Evolutionary conservation across 176 grass and related monocot genomes (phyloP).

Genomic region (Musa acuminata): DNA sequence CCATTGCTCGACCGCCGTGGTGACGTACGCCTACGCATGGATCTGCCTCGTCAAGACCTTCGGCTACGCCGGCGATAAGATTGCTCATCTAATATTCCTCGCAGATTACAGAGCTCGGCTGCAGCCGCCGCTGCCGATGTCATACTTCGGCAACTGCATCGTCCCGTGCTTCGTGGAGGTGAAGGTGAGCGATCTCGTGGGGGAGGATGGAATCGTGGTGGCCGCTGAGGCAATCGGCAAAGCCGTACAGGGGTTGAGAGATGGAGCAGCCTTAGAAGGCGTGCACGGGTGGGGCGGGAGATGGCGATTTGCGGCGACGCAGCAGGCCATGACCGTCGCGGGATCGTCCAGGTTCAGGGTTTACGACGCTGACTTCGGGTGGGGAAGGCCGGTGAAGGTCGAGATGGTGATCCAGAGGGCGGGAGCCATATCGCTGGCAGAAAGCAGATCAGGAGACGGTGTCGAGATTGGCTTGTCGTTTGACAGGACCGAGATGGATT

Average conservation of each 20-base stretch:
- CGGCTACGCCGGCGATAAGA: neutral
- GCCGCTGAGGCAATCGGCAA: conserved; percentile 19
- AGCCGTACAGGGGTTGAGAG: conserved; percentile 1
- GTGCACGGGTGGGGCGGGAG: conserved; percentile 5
- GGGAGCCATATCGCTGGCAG: conserved; percentile 29
- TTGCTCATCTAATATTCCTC: conserved; percentile 3
- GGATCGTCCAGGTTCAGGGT: conserved; percentile 36
- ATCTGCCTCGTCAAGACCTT: conserved; percentile 23
- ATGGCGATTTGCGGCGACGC: neutral
- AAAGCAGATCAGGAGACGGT: conserved; percentile 12
- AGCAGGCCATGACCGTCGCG: conserved; percentile 8
- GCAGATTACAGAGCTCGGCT: conserved; percentile 24
- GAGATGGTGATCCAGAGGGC: conserved; percentile 25
- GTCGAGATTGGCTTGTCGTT: conserved; percentile 35
- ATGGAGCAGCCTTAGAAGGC: neutral
- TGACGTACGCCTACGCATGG: conserved; percentile 34
- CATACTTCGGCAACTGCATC: conserved; percentile 57
- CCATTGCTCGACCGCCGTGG: conserved; percentile 32
- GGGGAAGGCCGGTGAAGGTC: conserved; percentile 33
- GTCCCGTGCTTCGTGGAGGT: neutral
- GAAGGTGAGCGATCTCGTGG: conserved; percentile 3
- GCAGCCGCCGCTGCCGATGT: conserved; percentile 22
- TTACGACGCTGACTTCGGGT: conserved; percentile 41
- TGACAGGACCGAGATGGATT: conserved; percentile 19
- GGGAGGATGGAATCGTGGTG: neutral